A percentile compares a stretch with the other conserved stretches of the same genome.
Conservation (phyloP, 441 rosid genomes). For the Erodium moschatum region DNA sequence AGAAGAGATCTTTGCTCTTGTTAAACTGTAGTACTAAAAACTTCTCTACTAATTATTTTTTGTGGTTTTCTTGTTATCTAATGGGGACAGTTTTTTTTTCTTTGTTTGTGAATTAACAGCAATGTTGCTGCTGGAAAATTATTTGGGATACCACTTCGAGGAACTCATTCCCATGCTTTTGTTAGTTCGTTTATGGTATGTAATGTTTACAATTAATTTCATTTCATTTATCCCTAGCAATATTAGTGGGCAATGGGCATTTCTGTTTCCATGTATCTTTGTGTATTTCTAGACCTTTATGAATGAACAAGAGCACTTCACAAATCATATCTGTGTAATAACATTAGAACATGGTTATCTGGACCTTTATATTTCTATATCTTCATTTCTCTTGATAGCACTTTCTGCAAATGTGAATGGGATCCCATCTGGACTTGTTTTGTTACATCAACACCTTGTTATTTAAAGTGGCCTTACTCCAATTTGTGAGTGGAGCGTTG, state of each 20-base stretch:
- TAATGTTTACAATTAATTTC: slow-evolving; percentile 6
- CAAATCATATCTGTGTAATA: too few relatives aligned
- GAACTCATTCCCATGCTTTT: slow-evolving; percentile 95
- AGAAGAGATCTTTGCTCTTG: background rate
- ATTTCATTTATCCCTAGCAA: background rate
- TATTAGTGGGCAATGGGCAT: too few relatives aligned
- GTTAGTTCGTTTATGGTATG: slow-evolving; percentile 90
- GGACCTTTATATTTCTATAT: background rate
- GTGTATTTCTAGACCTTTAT: too few relatives aligned
- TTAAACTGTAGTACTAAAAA: background rate
- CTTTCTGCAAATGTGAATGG: slow-evolving; percentile 1
- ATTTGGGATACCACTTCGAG: slow-evolving; percentile 86
- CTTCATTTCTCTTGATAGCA: background rate
- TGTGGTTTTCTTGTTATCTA: background rate
- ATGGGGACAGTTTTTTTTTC: background rate
- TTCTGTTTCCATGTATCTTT: too few relatives aligned
- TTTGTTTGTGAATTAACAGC: slow-evolving; percentile 32
- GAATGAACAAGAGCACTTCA: too few relatives aligned
- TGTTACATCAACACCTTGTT: background rate
- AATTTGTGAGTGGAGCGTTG: background rate
- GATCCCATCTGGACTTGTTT: background rate
- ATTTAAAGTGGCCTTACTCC: background rate
- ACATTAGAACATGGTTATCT: too few relatives aligned
- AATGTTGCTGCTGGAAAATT: slow-evolving; percentile 85
- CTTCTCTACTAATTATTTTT: background rate